Percentiles rank a stretch among this genome's conserved stretches.
Evolutionary conservation across 2,329 filamentous ascomycete genomes (phyloP).

Genomic region (Coleophoma eucalyptorum): DNA sequence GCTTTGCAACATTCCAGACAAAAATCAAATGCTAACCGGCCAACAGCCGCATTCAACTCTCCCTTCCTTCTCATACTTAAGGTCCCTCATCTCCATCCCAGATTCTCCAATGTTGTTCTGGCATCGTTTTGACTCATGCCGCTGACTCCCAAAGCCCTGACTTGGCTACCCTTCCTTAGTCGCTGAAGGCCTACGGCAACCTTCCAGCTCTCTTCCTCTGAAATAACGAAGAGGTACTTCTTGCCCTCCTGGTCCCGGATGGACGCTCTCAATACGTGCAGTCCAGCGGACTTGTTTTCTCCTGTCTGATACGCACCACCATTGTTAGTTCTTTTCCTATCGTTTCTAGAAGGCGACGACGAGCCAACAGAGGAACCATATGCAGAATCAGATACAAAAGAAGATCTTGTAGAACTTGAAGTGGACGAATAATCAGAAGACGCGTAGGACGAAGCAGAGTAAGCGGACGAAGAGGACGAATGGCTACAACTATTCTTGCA

Average conservation of each 20-base stretch:
- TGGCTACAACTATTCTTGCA: conserved; percentile 61
- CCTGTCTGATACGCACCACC: conserved; percentile 38
- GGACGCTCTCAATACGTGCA: conserved; percentile 61
- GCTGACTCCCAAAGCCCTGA: conserved; percentile 54
- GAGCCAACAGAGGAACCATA: conserved; percentile 22
- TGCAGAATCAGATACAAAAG: conserved; percentile 22
- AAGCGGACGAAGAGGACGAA: conserved; percentile 36
- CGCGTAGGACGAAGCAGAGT: conserved; percentile 35
- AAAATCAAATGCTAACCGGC: conserved; percentile 2
- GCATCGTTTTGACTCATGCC: conserved; percentile 52
- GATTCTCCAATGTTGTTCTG: conserved; percentile 49
- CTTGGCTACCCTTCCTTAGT: conserved; percentile 56
- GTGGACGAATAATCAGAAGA: conserved; percentile 30
- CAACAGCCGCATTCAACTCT: conserved; percentile 4
- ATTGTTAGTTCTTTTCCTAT: conserved; percentile 19
- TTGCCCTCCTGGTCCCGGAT: conserved; percentile 64
- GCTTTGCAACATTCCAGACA: conserved; percentile 14
- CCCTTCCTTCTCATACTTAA: neutral
- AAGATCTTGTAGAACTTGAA: conserved; percentile 13
- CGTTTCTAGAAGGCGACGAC: conserved; percentile 13
- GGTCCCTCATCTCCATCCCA: conserved; percentile 41
- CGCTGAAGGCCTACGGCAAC: conserved; percentile 57
- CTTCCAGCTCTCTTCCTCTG: conserved; percentile 67
- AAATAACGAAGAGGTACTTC: conserved; percentile 60
- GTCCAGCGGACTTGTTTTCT: conserved; percentile 49